Evolutionary conservation across 2,329 filamentous ascomycete species (phyloP).

Genomic region (Pseudogymnoascus sp.): DNA sequence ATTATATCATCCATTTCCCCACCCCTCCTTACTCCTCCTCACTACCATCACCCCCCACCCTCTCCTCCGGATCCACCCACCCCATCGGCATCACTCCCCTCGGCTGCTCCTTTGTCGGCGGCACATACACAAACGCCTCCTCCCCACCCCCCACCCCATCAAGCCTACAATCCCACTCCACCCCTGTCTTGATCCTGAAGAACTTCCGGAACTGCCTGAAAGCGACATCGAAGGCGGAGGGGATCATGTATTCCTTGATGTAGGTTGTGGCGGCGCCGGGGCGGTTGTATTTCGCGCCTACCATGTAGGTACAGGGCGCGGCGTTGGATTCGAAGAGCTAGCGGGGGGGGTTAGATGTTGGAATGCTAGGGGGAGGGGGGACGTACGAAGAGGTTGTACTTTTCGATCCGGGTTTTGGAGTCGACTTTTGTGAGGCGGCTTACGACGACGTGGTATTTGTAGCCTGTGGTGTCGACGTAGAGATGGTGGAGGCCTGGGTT

Average conservation of each 20-base stretch:
- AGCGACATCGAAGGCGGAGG: slow-evolving; percentile 36
- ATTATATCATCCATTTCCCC: too few relatives aligned
- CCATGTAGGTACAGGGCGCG: slow-evolving; percentile 51
- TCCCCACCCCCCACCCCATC: slow-evolving; percentile 9
- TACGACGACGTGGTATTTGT: slow-evolving; percentile 56
- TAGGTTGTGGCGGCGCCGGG: slow-evolving; percentile 23
- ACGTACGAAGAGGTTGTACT: slow-evolving; percentile 51
- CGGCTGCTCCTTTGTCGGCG: neutral
- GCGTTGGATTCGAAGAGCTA: slow-evolving; percentile 61
- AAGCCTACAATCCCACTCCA: slow-evolving; percentile 48
- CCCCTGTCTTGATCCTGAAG: slow-evolving; percentile 49
- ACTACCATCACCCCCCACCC: neutral
- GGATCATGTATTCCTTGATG: slow-evolving; percentile 29
- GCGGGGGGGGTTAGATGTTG: neutral
- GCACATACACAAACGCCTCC: neutral
- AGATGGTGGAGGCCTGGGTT: slow-evolving; percentile 50
- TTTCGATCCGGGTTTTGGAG: slow-evolving; percentile 43
- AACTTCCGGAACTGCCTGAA: slow-evolving; percentile 45
- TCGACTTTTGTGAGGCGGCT: slow-evolving; percentile 39
- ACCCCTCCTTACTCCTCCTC: too few relatives aligned
- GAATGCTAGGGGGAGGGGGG: neutral
- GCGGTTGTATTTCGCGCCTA: slow-evolving; percentile 40
- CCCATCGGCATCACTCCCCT: neutral
- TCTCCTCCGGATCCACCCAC: neutral
- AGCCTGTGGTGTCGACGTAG: slow-evolving; percentile 53